Evolutionary conservation across 805 yeast species (phyloP).

Genomic region (Saturnispora sanitii): DNA sequence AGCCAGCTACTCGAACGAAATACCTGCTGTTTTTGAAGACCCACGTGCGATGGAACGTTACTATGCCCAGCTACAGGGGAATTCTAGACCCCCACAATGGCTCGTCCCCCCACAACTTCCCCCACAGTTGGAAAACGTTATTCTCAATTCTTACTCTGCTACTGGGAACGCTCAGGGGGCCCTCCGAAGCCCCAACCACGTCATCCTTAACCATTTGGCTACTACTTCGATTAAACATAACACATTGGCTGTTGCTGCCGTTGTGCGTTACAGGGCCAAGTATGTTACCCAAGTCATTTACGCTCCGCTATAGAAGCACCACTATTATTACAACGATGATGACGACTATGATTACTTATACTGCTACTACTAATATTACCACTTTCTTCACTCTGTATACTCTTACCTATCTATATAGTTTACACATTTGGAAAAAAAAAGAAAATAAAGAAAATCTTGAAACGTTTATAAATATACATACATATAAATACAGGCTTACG

Average conservation of each 20-base stretch:
- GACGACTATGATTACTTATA: no score
- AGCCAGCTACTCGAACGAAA: constrained; percentile 28
- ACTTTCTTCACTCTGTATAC: no score
- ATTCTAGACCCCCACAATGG: constrained; percentile 28
- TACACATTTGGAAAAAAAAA: no score
- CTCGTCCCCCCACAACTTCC: constrained; percentile 95
- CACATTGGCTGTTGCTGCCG: constrained; percentile 86
- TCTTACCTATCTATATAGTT: no score
- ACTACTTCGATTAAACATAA: constrained; percentile 91
- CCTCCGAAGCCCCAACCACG: constrained; percentile 89
- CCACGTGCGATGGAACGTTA: constrained; percentile 84
- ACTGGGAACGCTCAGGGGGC: constrained; percentile 64
- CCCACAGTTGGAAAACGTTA: constrained; percentile 91
- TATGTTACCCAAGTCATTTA: constrained; percentile 87
- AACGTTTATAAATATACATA: no score
- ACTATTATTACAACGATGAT: no score
- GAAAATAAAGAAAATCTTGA: no score
- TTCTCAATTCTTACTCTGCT: constrained; percentile 69
- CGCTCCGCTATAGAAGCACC: constrained; percentile 59
- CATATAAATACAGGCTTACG: no score
- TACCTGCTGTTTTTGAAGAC: constrained; percentile 78
- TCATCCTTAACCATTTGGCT: constrained; percentile 88
- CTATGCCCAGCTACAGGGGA: constrained; percentile 55
- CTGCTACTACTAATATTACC: no score
- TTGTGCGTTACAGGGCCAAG: constrained; percentile 78